Base-by-base conservation (phyloP, 164 flowering plant species). In the Piper betle region DNA sequence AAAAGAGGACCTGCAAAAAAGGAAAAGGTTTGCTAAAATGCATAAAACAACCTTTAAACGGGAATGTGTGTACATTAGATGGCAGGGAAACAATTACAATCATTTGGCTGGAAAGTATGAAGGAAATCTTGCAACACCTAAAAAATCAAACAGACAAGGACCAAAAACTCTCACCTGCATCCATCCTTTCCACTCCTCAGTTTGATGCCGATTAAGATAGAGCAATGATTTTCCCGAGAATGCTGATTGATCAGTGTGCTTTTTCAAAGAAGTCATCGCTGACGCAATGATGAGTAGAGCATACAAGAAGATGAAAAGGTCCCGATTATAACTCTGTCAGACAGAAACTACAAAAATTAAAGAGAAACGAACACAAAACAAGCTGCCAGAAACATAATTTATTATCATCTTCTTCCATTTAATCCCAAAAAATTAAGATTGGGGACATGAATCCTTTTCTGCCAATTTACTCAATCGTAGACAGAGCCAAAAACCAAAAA, bases 171-270 rank as follows among this genome's bases (percentile, higher is more conserved):
- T 74, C 39, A 80, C 99, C 99, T 93, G 99, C 99, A 93, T 93
- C 94, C 90, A 90, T 74, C 99, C 99, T 79, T 84, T 93, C 99
- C 99, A 93, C 70, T 93, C 99, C 71, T 93, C 99, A 65, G 97
- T 92, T 75, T 93, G 97, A 78, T 93, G 96, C 53, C 99, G 83
- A 73, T 91, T 93, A 57, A 93, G 89, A 69, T 86, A 93, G 38
- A 85, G 84, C 64, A 86, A 63, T 37, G 89, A 57, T 76, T 85
- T 90, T 52, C 95, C 96, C 50, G 95, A 84, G 67, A 90, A 86
- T 57, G 92, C 79, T 65, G 99, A 93, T 68, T 81, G 81, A 70
- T 93, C 99, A 68, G 66, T 71, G 67, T 90, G 97, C 78, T 88
- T 88, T 80, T 86, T 90, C 65, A 90, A 71, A 64, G 99, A 90